These are phyloP conservation scores for Barnettozyma pratensis DNA, from an alignment of 805 yeast genomes.

Conservation along the genomic window DNA sequence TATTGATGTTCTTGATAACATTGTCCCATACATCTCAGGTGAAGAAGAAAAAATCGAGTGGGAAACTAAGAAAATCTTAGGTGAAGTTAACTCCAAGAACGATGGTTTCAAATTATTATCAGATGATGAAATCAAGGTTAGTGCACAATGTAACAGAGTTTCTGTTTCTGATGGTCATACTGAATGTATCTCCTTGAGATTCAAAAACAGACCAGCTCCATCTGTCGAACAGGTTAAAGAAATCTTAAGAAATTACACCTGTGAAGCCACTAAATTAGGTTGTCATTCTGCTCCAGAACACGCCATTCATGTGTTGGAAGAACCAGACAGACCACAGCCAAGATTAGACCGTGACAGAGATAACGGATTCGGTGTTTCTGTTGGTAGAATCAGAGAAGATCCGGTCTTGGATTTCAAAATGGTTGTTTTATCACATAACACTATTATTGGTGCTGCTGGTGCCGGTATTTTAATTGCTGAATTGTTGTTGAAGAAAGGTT, in stretches of 20 bases:
- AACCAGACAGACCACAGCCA: conserved; percentile 94
- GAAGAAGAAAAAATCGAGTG: conserved; percentile 98
- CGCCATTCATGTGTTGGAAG: conserved; percentile 88
- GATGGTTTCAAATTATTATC: conserved; percentile 52
- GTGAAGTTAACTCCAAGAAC: conserved; percentile 47
- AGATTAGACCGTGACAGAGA: conserved; percentile 96
- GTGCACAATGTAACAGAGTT: conserved; percentile 96
- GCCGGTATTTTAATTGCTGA: conserved; percentile 96
- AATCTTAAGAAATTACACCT: conserved; percentile 63
- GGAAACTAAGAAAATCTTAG: conserved; percentile 95
- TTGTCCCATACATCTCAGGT: conserved; percentile 91
- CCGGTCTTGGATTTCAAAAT: conserved; percentile 91
- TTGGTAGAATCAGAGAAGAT: conserved; percentile 91
- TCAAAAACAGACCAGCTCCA: conserved; percentile 80
- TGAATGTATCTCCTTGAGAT: conserved; percentile 84
- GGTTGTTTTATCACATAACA: conserved; percentile 97
- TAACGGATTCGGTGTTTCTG: conserved; percentile 88
- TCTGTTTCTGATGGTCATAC: conserved; percentile 98
- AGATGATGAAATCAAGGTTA: conserved; percentile 72
- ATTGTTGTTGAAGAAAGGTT: conserved; percentile 68
- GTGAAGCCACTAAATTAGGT: conserved; percentile 75
- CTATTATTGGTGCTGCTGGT: conserved; percentile 98
- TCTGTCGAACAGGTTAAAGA: conserved; percentile 73
- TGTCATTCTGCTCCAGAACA: conserved; percentile 93
- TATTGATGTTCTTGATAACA: conserved; percentile 89